Evolutionary conservation across 257 asterid genomes (phyloP), one percentile per base, ranked within the genome.

Genomic region (Dorcoceras hygrometricum): DNA sequence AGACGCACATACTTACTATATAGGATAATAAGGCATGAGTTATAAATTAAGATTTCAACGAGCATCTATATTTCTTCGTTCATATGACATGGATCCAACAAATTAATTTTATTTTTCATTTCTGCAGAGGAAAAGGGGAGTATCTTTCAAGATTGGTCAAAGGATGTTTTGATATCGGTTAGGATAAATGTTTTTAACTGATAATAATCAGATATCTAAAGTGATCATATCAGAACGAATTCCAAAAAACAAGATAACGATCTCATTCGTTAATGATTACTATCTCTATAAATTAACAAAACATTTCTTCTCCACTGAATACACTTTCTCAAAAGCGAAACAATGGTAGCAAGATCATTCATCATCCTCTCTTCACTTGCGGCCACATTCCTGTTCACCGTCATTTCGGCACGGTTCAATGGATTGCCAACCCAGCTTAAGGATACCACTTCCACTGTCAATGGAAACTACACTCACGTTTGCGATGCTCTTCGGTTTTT

Each of bases 401-500:
- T 26, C 77, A 23, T 11, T 29, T 55, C 11, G 10, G 69, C 24
- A 12, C 31, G n/a, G n/a, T n/a, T n/a, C n/a, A n/a, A n/a, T n/a
- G n/a, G n/a, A n/a, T n/a, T n/a, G n/a, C n/a, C n/a, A n/a, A n/a
- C n/a, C n/a, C 4, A 7, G 23, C 14, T 54, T 28, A 48, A 66
- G 16, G 57, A 65, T 28, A 48, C 79, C 19, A 36, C 36, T 0
- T 64, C 55, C 28, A 68, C 58, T 48, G 54, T 54, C 8, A 59
- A 50, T 8, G 8, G 3, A 7, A 69, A 27, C 16, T 65, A 77
- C 26, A 63, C 73, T 0, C 68, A 69, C 4, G 79, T 75, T 8
- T 81, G 86, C 34, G 65, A 75, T 53, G 48, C 73, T 6, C 6
- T 24, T n/a, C 73, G 86, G 69, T 82, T 74, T 58, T 29, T 24